phyloP scores from a whole-genome alignment of 1,139 yeast species.

The Yamadazyma blattariae region DNA sequence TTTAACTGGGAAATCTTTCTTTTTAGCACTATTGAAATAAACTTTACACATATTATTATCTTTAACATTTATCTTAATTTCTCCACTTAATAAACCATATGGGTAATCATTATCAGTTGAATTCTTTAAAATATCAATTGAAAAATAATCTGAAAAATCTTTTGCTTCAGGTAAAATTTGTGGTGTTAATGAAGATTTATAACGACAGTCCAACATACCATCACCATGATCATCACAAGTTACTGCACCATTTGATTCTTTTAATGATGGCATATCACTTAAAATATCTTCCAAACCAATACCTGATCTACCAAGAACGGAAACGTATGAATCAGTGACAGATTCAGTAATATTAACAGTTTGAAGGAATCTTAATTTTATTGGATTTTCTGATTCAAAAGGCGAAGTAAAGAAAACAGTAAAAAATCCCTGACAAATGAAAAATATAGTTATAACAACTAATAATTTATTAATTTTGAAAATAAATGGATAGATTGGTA shows the following conservation, averaged over 20 bases:
- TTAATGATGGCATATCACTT: slow-evolving; percentile 62
- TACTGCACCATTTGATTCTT: slow-evolving; percentile 27
- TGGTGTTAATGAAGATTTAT: slow-evolving; percentile 50
- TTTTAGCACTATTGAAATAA: slow-evolving; percentile 38
- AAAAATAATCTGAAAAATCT: slow-evolving; percentile 40
- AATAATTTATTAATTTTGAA: slow-evolving; percentile 62
- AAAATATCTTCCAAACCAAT: slow-evolving; percentile 37
- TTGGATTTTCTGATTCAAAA: slow-evolving; percentile 57
- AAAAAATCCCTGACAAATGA: slow-evolving; percentile 35
- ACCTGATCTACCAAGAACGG: slow-evolving; percentile 54
- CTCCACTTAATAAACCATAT: slow-evolving; percentile 67
- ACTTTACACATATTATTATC: slow-evolving; percentile 65
- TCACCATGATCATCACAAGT: slow-evolving; percentile 33
- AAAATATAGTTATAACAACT: slow-evolving; percentile 34
- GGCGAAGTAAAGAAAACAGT: slow-evolving; percentile 43
- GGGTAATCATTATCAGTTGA: slow-evolving; percentile 48
- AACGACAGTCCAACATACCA: slow-evolving; percentile 54
- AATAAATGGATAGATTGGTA: slow-evolving; percentile 68
- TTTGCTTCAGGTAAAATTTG: slow-evolving; percentile 42
- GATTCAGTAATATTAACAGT: slow-evolving; percentile 41
- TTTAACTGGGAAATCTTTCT: slow-evolving; percentile 52
- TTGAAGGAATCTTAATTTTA: slow-evolving; percentile 70
- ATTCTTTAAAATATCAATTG: slow-evolving; percentile 48
- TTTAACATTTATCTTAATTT: slow-evolving; percentile 53
- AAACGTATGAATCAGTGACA: slow-evolving; percentile 33